Base-by-base conservation (phyloP, 768 basidiomycete genomes). In the Lepiota subincarnata region DNA sequence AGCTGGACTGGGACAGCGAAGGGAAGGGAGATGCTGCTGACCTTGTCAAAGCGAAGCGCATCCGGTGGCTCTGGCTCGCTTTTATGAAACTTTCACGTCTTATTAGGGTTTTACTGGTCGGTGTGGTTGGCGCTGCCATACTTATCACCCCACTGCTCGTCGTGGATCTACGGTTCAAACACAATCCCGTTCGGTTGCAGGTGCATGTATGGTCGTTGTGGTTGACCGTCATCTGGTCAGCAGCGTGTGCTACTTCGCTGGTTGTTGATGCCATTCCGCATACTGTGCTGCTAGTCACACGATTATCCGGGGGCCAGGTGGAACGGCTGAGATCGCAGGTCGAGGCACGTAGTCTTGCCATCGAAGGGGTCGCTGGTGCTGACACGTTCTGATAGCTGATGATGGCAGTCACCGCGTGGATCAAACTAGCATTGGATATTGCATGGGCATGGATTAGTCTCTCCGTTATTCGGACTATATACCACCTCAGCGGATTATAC, bases 381-480 rank as follows among this genome's bases (percentile, higher is more conserved):
- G 24, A 55, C 36, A n/a, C 37, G 16, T 26, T 35, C 19, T 48
- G 50, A 11, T 62, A 87, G 85, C 74, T 89, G 46, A 78, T 77
- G 19, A 72, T 85, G 57, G 86, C 87, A 6, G 83, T 89, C 16
- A 79, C 80, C 10, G 73, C 74, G 22, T 89, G 87, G 86, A 65
- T 90, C 22, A 90, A 90, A 63, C 69, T 89, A 6, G 69, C 77
- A 2, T 72, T 91, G 7, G 84, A 85, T 55, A 71, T 84, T 2
- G 66, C 80, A 2, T 88, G 86, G 83, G 77, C 81, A 44, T 92
- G 89, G 89, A 82, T 90, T 57, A 73, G 81, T 18, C 70, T 90
- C 41, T 86, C 85, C 14, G 76, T 81, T 47, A 79, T 86, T 55
- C 79, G 79, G 38, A 66, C 74, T 1, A 68, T 81, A 19, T 77